Evolutionary conservation across 495 filamentous ascomycete genomes (phyloP).

Genomic region (Letharia columbiana): DNA sequence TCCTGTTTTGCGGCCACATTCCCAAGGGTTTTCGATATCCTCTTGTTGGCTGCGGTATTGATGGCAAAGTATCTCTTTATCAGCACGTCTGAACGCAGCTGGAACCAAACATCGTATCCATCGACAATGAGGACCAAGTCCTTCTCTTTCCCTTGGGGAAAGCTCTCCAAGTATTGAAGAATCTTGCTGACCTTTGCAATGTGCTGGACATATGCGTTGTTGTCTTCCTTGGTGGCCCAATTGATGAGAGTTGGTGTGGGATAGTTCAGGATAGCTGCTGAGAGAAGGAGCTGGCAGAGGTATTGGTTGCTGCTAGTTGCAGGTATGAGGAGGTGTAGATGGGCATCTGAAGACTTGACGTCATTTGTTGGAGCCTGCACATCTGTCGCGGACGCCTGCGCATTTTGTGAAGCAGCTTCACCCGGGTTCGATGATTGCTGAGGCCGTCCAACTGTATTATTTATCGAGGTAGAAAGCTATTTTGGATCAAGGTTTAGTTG

Average conservation of each 20-base stretch:
- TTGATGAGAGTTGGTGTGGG: slow-evolving; percentile 22
- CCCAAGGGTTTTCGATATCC: slow-evolving; percentile 11
- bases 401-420: background rate
- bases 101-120: slow-evolving; percentile 28
- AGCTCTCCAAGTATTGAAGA: slow-evolving; percentile 14
- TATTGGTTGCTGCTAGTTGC: slow-evolving; percentile 17
- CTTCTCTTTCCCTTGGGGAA: slow-evolving; percentile 13
- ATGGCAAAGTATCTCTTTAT: slow-evolving; percentile 24
- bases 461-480: slow-evolving; percentile 4
- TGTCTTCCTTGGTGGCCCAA: slow-evolving; percentile 13
- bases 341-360: background rate
- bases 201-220: slow-evolving; percentile 15
- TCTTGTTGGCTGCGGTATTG: slow-evolving; percentile 18
- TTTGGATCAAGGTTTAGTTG: background rate
- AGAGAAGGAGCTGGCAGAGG: slow-evolving; percentile 22
- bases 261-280: slow-evolving; percentile 19
- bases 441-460: slow-evolving; percentile 2
- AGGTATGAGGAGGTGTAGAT: slow-evolving; percentile 19
- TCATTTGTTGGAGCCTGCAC: background rate
- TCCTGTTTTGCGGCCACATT: slow-evolving; percentile 11
- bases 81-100: slow-evolving; percentile 26
- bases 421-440: background rate
- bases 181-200: slow-evolving; percentile 13
- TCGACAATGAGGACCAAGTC: slow-evolving; percentile 24
- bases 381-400: background rate